Percentiles rank a stretch among this genome's conserved stretches.
These are phyloP conservation scores for Gentiana straminea DNA, from an alignment of 257 asterid genomes.

Conservation along the genomic window DNA sequence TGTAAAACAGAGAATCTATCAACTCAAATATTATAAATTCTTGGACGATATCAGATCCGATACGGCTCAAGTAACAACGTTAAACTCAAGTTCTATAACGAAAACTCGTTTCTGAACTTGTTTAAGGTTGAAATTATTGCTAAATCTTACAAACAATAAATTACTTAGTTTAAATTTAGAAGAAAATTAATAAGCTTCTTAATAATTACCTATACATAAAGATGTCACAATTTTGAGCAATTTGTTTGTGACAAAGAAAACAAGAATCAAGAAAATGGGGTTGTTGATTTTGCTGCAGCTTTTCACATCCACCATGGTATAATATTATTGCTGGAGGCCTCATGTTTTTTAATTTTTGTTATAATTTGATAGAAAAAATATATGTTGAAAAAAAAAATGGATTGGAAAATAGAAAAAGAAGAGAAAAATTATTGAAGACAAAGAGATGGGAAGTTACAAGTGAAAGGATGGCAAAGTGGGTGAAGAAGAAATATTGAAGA, in stretches of 20 bases:
- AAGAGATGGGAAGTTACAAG: not conserved
- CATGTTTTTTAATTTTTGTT: slow-evolving; percentile 16
- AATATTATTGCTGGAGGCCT: slow-evolving; percentile 12
- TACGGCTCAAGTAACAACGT: too few species aligned
- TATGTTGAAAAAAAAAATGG: not conserved
- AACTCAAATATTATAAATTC: too few species aligned
- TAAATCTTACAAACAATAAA: too few species aligned
- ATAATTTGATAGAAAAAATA: too few species aligned
- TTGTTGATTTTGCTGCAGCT: slow-evolving; percentile 13
- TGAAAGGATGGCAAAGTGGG: not conserved
- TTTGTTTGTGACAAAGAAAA: slow-evolving; percentile 49
- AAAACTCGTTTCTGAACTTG: too few species aligned
- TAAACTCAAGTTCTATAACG: too few species aligned
- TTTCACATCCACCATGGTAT: slow-evolving; percentile 39
- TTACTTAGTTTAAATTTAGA: not conserved
- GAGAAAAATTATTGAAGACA: not conserved
- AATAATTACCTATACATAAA: slow-evolving; percentile 85
- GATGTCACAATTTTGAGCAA: slow-evolving; percentile 68
- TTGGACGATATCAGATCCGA: too few species aligned
- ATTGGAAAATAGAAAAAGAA: not conserved
- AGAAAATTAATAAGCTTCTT: not conserved
- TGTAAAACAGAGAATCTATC: too few species aligned
- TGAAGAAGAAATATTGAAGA: not conserved
- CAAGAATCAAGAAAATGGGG: slow-evolving; percentile 89
- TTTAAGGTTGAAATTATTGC: too few species aligned